These are phyloP conservation scores for Lindgomyces ingoldianus DNA, from an alignment of 495 filamentous ascomycete genomes.

Conservation along the genomic window DNA sequence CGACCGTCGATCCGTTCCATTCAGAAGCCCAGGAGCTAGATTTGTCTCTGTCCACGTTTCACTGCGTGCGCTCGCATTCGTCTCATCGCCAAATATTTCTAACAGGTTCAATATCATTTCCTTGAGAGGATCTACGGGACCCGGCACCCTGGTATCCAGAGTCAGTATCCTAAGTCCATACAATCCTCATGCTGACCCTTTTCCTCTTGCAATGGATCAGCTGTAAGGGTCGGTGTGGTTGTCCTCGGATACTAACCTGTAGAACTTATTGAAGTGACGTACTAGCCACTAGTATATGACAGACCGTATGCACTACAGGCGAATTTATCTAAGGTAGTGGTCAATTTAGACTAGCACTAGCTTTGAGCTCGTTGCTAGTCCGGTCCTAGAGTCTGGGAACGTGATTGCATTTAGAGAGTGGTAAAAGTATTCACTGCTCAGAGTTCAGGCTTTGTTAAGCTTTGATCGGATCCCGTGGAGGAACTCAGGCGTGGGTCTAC, in stretches of 20 bases:
- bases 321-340: slow-evolving; percentile 66
- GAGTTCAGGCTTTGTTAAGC: slow-evolving; percentile 10
- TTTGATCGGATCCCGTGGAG: slow-evolving; percentile 4
- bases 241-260: background rate
- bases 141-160: slow-evolving; percentile 17
- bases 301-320: slow-evolving; percentile 54
- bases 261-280: background rate
- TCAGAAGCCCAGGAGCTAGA: background rate
- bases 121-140: slow-evolving; percentile 23
- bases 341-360: slow-evolving; percentile 55
- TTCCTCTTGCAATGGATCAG: slow-evolving; percentile 16
- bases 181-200: background rate
- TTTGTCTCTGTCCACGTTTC: background rate
- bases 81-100: background rate
- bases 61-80: background rate
- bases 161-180: slow-evolving; percentile 13
- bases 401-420: slow-evolving; percentile 5
- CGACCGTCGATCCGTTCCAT: background rate
- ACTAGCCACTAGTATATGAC: slow-evolving; percentile 46
- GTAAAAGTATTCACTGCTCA: background rate
- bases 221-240: slow-evolving; percentile 20
- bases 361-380: slow-evolving; percentile 64
- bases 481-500: slow-evolving; percentile 16
- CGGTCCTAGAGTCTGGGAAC: slow-evolving; percentile 53
- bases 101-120: background rate